phyloP scores from a whole-genome alignment of 2,329 filamentous ascomycete genomes.

The Botrytis hyacinthi region DNA sequence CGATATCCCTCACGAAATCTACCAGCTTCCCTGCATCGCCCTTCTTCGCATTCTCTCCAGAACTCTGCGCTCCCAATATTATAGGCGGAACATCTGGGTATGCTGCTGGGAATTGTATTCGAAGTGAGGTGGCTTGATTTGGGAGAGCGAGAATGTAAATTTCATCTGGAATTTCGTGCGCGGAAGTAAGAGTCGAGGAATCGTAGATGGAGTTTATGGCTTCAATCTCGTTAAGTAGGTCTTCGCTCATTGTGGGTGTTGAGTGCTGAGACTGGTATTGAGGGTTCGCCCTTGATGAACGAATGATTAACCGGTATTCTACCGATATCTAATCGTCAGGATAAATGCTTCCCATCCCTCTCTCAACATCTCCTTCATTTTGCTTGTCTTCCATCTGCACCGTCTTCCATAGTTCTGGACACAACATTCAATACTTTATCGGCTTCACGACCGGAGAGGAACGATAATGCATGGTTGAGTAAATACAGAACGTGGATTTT shows the following conservation, averaged over 20 bases:
- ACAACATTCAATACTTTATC: not conserved
- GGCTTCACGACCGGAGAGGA: not conserved
- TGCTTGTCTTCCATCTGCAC: not conserved
- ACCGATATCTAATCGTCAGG: not conserved
- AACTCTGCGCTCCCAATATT: constrained; percentile 76
- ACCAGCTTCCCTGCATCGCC: constrained; percentile 72
- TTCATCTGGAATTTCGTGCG: constrained; percentile 41
- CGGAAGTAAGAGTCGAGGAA: constrained; percentile 54
- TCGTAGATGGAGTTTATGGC: constrained; percentile 85
- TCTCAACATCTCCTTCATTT: not conserved
- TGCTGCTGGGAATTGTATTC: constrained; percentile 64
- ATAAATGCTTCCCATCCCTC: not conserved
- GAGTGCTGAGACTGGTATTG: not conserved
- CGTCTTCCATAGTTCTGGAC: not conserved
- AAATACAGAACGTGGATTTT: constrained; percentile 1
- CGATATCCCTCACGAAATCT: constrained; percentile 63
- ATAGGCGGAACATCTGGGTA: constrained; percentile 76
- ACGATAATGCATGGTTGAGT: not conserved
- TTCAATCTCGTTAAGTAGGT: constrained; percentile 69
- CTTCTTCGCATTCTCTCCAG: constrained; percentile 63
- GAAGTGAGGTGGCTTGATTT: constrained; percentile 53
- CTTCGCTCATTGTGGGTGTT: constrained; percentile 35
- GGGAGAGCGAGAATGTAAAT: constrained; percentile 67
- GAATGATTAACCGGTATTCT: not conserved
- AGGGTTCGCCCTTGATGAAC: not conserved